Evolutionary conservation across 148 eudicot genomes (phyloP).

Genomic region (Dianthus caryophyllus): DNA sequence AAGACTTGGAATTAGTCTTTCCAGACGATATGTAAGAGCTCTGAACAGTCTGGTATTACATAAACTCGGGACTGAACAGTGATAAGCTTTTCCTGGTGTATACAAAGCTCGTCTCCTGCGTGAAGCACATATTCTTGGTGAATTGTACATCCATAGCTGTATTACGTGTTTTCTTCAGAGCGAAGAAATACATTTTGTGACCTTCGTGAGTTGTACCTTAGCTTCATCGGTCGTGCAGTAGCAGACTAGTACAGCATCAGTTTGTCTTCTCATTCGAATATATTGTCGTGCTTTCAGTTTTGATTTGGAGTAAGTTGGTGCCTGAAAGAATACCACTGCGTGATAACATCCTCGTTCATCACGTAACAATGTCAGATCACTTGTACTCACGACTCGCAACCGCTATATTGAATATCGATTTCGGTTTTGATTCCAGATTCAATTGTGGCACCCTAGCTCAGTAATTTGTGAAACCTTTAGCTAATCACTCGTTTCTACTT

Average conservation of each 20-base stretch:
- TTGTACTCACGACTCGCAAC: neutral
- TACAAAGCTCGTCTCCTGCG: neutral
- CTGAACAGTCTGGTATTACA: neutral
- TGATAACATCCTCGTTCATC: neutral
- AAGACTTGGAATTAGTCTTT: conserved; percentile 65
- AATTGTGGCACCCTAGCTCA: too few relatives aligned
- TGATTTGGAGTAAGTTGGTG: too few relatives aligned
- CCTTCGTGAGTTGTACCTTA: neutral
- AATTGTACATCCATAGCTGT: neutral
- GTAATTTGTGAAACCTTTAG: too few relatives aligned
- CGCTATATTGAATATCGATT: neutral
- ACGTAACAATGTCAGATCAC: neutral
- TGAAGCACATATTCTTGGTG: neutral
- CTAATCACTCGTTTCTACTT: too few relatives aligned
- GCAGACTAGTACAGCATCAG: neutral
- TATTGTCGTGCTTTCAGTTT: too few relatives aligned
- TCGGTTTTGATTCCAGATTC: too few relatives aligned
- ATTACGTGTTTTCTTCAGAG: neutral
- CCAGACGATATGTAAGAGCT: conserved; percentile 48
- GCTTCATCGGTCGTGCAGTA: neutral
- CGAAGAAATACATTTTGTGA: neutral
- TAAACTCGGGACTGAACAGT: neutral
- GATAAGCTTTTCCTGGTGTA: neutral
- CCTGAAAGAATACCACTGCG: neutral
- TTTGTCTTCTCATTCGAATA: neutral